Evolutionary conservation across 1,284 basidiomycete genomes (phyloP), one percentile per base, ranked within the genome.

Genomic region (Veloboletus limbatus): DNA sequence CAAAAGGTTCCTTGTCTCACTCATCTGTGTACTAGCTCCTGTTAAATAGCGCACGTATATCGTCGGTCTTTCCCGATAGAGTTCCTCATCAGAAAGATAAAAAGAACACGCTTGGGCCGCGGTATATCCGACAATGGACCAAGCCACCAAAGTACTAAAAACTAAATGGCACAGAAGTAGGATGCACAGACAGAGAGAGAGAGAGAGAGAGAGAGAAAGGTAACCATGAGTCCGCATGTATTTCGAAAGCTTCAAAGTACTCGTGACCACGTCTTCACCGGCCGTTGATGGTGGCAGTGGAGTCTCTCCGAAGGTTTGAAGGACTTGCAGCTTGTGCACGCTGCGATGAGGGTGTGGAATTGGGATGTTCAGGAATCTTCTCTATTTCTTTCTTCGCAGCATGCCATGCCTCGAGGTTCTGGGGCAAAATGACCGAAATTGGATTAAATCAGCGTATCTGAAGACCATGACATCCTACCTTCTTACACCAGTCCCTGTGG

Each of bases 381-480:
- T 83, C 81, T 54, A 97, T 90, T 59, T 95, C 93, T 53, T 79
- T 79, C 74, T 93, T 93, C 9, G 93, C 96, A 58, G 92, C 92
- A 70, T 97, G 87, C 96, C 96, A 99, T 45, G 88, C 90, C 61
- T 96, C 90, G 47, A 98, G 75, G 68, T 98, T 98, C 93, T 97
- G 59, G 37, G 42, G 43, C 30, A 35, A 47, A 37, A 38, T 42
- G 48, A 36, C 46, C 52, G 51, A 54, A 45, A 48, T 45, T 41
- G 45, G 45, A 49, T 45, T 40, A 43, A 31, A 47, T 50, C 17
- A 45, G 18, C 26, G 47, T 37, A 44, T 30, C 45, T 40, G 40
- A 44, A 30, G 32, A 45, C 14, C 43, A 32, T 11, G 45, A 47
- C 36, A 14, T 47, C 67, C 71, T 52, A 92, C 93, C 81, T 93